phyloP scores from a whole-genome alignment of 306 rosid species.

The Betula pendula region DNA sequence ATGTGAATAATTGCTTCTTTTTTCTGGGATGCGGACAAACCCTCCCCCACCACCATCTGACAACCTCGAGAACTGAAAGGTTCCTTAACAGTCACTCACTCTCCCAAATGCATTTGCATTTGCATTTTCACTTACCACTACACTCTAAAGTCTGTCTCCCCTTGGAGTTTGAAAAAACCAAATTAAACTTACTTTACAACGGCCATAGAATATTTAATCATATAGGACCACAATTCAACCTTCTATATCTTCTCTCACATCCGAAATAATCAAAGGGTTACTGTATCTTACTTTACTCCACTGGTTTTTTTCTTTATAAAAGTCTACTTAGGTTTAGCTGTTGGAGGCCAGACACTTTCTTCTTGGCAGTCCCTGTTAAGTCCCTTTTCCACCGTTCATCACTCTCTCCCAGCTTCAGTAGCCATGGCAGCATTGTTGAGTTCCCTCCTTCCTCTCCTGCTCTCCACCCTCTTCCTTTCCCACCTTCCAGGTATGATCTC shows the following conservation, averaged over 20 bases:
- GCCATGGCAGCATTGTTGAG: conserved; percentile 39
- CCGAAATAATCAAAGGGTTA: too few relatives aligned
- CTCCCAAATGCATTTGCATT: background rate
- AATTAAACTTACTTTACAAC: background rate
- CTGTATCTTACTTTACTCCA: background rate
- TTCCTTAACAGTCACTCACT: background rate
- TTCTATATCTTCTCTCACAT: background rate
- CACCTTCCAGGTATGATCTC: conserved; percentile 38
- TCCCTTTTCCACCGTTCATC: background rate
- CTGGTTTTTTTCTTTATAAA: conserved; percentile 25
- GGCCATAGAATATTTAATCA: background rate
- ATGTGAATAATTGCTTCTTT: conserved; percentile 32
- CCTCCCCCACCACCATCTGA: conserved; percentile 38
- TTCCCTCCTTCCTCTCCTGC: conserved; percentile 32
- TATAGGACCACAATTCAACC: conserved; percentile 21
- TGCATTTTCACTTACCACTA: too few relatives aligned
- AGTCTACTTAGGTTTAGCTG: background rate
- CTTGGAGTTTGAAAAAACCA: background rate
- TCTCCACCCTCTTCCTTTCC: conserved; percentile 33
- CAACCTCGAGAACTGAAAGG: conserved; percentile 32
- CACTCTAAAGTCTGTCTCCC: too few relatives aligned
- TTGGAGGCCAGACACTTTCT: background rate
- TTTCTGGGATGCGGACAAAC: conserved; percentile 27
- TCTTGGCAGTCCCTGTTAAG: background rate
- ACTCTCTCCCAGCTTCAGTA: background rate